Percentiles rank a stretch among this genome's conserved stretches.
Conservation (phyloP, 2,329 filamentous ascomycete species). For the Arthroderma sp. region DNA sequence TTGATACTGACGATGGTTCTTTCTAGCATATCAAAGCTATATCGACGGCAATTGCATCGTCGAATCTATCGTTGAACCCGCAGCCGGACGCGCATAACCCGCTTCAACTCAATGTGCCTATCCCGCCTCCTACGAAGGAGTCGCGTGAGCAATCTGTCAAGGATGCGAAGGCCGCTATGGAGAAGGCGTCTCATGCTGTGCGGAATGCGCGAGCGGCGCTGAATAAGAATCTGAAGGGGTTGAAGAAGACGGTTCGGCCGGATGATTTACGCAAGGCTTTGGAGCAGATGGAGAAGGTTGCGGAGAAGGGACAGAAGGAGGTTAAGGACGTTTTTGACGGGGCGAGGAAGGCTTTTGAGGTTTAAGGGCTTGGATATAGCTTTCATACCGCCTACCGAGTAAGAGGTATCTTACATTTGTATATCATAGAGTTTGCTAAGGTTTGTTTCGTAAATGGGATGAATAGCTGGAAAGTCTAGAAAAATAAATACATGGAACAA, state of each 20-base stretch:
- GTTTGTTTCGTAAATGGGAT: too few species aligned
- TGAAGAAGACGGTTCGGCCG: slow-evolving; percentile 30
- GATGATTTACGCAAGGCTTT: slow-evolving; percentile 35
- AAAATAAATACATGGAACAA: too few species aligned
- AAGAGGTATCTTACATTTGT: not conserved
- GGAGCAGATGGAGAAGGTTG: slow-evolving; percentile 35
- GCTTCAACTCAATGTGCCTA: slow-evolving; percentile 32
- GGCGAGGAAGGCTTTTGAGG: slow-evolving; percentile 27
- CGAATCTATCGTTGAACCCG: slow-evolving; percentile 30
- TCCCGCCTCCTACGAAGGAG: slow-evolving; percentile 35
- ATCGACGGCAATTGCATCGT: slow-evolving; percentile 28
- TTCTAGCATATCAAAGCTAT: slow-evolving; percentile 33
- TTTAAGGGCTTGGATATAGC: not conserved
- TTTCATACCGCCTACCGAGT: too few species aligned
- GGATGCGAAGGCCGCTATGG: slow-evolving; percentile 30
- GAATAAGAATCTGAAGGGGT: slow-evolving; percentile 33
- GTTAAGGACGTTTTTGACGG: slow-evolving; percentile 33
- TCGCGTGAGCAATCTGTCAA: slow-evolving; percentile 29
- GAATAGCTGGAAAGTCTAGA: too few species aligned
- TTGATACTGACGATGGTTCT: not conserved
- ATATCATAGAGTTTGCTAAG: too few species aligned
- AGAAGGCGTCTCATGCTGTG: slow-evolving; percentile 27
- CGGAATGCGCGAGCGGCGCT: slow-evolving; percentile 30
- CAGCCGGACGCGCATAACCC: slow-evolving; percentile 30
- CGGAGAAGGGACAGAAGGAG: slow-evolving; percentile 34